A percentile compares a stretch with the other conserved stretches of the same genome.
phyloP scores from a whole-genome alignment of 192 early-diverging fungal genomes.

The Coemansia furcata region DNA sequence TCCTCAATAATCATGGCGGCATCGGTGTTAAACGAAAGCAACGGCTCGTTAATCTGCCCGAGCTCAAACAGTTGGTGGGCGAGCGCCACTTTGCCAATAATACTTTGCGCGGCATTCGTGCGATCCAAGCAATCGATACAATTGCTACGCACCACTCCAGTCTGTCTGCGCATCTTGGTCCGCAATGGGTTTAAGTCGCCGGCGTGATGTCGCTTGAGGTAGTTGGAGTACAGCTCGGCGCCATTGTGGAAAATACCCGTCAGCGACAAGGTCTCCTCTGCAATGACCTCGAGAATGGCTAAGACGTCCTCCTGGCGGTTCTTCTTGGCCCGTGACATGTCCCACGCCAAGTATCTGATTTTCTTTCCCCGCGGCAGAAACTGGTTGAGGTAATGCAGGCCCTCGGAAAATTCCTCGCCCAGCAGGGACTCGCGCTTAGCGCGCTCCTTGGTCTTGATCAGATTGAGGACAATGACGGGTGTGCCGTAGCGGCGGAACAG shows the following conservation, averaged over 20 bases:
- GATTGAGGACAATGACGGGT: constrained; percentile 89
- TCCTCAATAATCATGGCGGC: constrained; percentile 89
- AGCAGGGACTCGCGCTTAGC: constrained; percentile 81
- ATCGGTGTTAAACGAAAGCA: constrained; percentile 89
- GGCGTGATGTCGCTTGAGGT: constrained; percentile 17
- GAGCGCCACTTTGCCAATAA: constrained; percentile 91
- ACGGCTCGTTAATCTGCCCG: constrained; percentile 75
- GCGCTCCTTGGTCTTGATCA: constrained; percentile 96
- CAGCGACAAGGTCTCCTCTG: constrained; percentile 75
- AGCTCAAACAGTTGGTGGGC: constrained; percentile 90
- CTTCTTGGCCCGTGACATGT: constrained; percentile 97
- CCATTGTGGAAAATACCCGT: constrained; percentile 96
- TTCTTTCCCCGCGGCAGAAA: constrained; percentile 76
- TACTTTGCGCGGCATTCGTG: constrained; percentile 95
- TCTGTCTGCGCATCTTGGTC: constrained; percentile 55
- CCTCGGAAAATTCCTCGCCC: constrained; percentile 79
- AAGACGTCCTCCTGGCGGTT: constrained; percentile 88
- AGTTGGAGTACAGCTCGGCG: constrained; percentile 58
- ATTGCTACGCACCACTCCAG: constrained; percentile 90
- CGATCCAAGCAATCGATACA: constrained; percentile 98
- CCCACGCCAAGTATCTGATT: constrained; percentile 92
- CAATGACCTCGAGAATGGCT: constrained; percentile 81
- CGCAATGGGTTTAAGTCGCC: constrained; percentile 14
- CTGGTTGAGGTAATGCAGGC: constrained; percentile 86
- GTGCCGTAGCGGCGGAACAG: constrained; percentile 89